Conservation (phyloP, 805 yeast species). For the Hemisphaericaspora nanyangensis region DNA sequence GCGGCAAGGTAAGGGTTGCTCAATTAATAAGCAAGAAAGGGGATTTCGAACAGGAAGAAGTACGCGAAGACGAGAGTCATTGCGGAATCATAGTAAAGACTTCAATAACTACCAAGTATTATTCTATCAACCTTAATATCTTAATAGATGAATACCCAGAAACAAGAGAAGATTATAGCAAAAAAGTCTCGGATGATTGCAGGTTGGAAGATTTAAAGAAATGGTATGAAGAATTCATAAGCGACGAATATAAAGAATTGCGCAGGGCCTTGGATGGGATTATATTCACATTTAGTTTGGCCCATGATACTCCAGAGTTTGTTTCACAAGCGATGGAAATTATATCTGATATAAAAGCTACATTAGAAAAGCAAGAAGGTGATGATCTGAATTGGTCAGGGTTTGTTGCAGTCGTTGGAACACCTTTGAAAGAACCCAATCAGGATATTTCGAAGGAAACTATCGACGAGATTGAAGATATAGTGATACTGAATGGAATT, state of each 20-base stretch:
- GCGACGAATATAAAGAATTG: slow-evolving; percentile 37
- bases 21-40: slow-evolving; percentile 24
- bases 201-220: slow-evolving; percentile 17
- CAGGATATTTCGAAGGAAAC: neutral
- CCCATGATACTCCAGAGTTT: slow-evolving; percentile 16
- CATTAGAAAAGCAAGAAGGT: slow-evolving; percentile 10
- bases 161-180: slow-evolving; percentile 6
- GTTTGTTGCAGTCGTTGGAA: slow-evolving; percentile 34
- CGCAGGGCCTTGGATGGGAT: slow-evolving; percentile 46
- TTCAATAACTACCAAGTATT: slow-evolving; percentile 29
- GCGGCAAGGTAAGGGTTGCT: slow-evolving; percentile 36
- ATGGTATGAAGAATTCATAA: slow-evolving; percentile 39
- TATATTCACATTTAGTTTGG: slow-evolving; percentile 36
- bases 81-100: slow-evolving; percentile 29
- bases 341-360: slow-evolving; percentile 10
- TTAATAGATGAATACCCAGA: slow-evolving; percentile 38
- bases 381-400: slow-evolving; percentile 20
- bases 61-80: slow-evolving; percentile 31
- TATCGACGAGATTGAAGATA: slow-evolving; percentile 31
- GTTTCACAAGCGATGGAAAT: slow-evolving; percentile 17
- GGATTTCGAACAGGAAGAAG: slow-evolving; percentile 23
- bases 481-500: slow-evolving; percentile 33
- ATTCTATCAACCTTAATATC: slow-evolving; percentile 22
- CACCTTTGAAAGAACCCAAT: slow-evolving; percentile 3
- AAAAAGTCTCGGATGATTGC: slow-evolving; percentile 1